Base-by-base conservation (phyloP, 2,329 filamentous ascomycete species). In the Fusarium hainanense region DNA sequence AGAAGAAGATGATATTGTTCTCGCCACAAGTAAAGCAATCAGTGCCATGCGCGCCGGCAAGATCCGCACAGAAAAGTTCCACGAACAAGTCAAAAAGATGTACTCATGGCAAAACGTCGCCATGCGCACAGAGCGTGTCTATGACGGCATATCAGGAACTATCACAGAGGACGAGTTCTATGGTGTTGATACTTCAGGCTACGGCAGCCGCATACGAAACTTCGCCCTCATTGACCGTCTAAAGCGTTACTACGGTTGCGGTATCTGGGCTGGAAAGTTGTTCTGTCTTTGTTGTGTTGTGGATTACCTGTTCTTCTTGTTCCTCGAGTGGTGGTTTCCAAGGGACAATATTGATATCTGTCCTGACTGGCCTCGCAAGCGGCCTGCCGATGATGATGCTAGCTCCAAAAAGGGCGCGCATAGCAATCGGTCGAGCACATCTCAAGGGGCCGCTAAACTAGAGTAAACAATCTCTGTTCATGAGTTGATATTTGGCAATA, bases 21-120 rank as follows among this genome's bases (percentile, higher is more conserved):
- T 89, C 43, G 96, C 95, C 6, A 98, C 97, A 0, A 92, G 93
- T 20, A 91, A 91, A 71, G 96, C 97, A 20, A 98, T 99, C 66
- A 91, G 90, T 0, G 91, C 93, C 30, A 85, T 99, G 58, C 90
- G 95, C 46, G 92, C 91, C 8, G 95, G 94, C 72, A 93, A 91
- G 74, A 92, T 99, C 28, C 90, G 93, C 68, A 97, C 96, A 1
- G 95, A 98, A 78, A 89, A 91, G 43, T 99, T 99, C 77, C 96
- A 99, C 78, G 95, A 97, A 71, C 93, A 98, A 79, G 96, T 99
- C 68, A 94, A 95, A 80, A 93, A 92, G 83, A 98, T 98, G 96
- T 99, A 99, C 82, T 97, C 93, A 3, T 99, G 96, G 96, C 93
- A 93, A 28, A 95, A 99, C 78, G 95, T 99, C 28, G 96, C 96